Evolutionary conservation across 495 filamentous ascomycete genomes (phyloP).

Genomic region (Penicillium canariense): DNA sequence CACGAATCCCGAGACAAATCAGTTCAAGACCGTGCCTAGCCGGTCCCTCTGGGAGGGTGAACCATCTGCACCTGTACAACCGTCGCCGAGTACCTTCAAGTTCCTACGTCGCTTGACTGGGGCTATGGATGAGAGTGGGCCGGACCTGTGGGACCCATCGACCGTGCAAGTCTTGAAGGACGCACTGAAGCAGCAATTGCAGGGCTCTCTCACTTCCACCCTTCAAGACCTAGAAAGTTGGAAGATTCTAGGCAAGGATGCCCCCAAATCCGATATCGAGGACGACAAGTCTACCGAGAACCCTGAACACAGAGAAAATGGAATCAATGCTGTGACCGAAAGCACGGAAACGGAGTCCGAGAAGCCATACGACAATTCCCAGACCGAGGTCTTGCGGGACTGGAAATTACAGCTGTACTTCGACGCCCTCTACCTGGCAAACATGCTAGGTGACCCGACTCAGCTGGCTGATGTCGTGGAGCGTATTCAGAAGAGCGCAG

Average conservation of each 20-base stretch:
- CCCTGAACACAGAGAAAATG: not conserved
- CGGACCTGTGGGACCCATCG: constrained; percentile 79
- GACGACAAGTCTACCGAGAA: constrained; percentile 5
- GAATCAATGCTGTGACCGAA: not conserved
- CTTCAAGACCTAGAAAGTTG: constrained; percentile 22
- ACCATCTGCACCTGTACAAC: constrained; percentile 75
- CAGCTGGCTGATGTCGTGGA: constrained; percentile 46
- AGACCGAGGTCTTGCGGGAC: constrained; percentile 40
- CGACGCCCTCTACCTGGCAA: constrained; percentile 66
- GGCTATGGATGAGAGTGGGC: constrained; percentile 66
- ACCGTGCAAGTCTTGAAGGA: constrained; percentile 64
- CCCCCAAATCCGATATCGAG: not conserved
- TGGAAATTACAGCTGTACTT: constrained; percentile 73
- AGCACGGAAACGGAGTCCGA: constrained; percentile 4
- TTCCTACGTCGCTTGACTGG: constrained; percentile 64
- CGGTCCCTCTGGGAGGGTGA: constrained; percentile 74
- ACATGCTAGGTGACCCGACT: constrained; percentile 40
- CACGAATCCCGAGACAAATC: constrained; percentile 10
- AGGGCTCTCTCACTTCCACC: constrained; percentile 19
- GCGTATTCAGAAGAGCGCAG: constrained; percentile 45
- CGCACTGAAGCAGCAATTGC: constrained; percentile 39
- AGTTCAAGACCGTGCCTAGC: constrained; percentile 34
- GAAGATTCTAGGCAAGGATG: constrained; percentile 1
- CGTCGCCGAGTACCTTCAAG: constrained; percentile 72
- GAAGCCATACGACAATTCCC: constrained; percentile 5